Conservation (phyloP, 306 rosid genomes). For the Castanea sativa region DNA sequence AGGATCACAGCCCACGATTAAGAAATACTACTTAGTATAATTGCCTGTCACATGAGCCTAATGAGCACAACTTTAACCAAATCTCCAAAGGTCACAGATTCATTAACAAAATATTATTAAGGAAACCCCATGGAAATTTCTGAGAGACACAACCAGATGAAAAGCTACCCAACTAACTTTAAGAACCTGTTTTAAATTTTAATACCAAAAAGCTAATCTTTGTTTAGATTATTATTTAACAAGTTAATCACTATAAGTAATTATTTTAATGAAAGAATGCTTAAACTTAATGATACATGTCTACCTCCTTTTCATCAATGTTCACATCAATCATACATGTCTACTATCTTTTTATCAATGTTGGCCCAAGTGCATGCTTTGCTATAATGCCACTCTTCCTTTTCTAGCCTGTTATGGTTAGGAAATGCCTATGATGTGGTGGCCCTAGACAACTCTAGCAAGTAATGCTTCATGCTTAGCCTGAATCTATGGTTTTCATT, state of each 20-base stretch:
- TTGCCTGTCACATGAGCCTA: conserved; percentile 53
- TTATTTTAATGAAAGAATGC: conserved; percentile 44
- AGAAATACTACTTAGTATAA: conserved; percentile 7
- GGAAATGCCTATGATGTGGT: conserved; percentile 35
- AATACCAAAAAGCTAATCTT: conserved; percentile 36
- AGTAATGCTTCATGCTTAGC: conserved; percentile 38
- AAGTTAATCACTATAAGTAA: conserved; percentile 30
- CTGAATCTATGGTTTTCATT: conserved; percentile 48
- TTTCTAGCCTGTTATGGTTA: conserved; percentile 42
- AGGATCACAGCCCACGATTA: conserved; percentile 1
- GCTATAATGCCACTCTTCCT: conserved; percentile 35
- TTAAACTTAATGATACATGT: conserved; percentile 38
- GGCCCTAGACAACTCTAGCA: conserved; percentile 60
- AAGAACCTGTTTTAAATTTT: conserved; percentile 25
- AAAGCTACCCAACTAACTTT: conserved; percentile 38
- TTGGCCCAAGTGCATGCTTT: conserved; percentile 62
- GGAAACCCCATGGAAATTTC: conserved; percentile 28
- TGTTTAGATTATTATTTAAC: conserved; percentile 28
- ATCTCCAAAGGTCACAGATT: conserved; percentile 21
- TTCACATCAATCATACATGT: conserved; percentile 69
- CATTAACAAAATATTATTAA: conserved; percentile 11
- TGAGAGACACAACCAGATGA: conserved; percentile 2
- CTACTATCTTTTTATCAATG: conserved; percentile 48
- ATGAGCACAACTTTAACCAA: conserved; percentile 45
- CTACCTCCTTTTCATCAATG: conserved; percentile 24